Percentiles rank a stretch among this genome's conserved stretches.
phyloP scores from a whole-genome alignment of 2,329 filamentous ascomycete genomes.

The Alternaria viburni region DNA sequence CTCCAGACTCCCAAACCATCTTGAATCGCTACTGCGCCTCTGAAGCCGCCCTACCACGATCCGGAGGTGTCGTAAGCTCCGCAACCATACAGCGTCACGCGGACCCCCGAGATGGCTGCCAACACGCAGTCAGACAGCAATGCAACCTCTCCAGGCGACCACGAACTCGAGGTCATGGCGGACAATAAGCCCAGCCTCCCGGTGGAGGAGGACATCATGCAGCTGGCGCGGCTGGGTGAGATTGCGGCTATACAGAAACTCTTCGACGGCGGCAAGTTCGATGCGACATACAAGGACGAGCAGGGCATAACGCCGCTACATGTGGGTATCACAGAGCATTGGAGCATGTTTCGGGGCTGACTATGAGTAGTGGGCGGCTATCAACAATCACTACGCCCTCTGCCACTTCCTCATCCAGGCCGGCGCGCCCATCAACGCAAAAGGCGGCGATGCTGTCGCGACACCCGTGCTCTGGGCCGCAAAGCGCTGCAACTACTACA shows the following conservation, averaged over 20 bases:
- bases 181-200: slow-evolving; percentile 50
- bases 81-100: slow-evolving; percentile 10
- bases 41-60: neutral
- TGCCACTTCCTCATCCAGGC: slow-evolving; percentile 90
- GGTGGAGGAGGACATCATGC: slow-evolving; percentile 87
- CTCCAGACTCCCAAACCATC: neutral
- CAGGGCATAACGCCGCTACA: slow-evolving; percentile 96
- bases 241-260: slow-evolving; percentile 85
- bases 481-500: slow-evolving; percentile 95
- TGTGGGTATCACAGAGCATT: slow-evolving; percentile 59
- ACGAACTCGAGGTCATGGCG: slow-evolving; percentile 48
- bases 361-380: slow-evolving; percentile 83
- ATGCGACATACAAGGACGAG: slow-evolving; percentile 82
- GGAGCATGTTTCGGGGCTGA: slow-evolving; percentile 9
- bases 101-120: slow-evolving; percentile 38
- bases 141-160: slow-evolving; percentile 31
- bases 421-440: slow-evolving; percentile 90
- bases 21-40: neutral
- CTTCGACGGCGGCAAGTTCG: slow-evolving; percentile 81
- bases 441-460: slow-evolving; percentile 92
- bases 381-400: slow-evolving; percentile 98
- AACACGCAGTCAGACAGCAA: slow-evolving; percentile 27
- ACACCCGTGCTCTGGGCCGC: slow-evolving; percentile 97
- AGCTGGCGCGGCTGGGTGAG: slow-evolving; percentile 87
- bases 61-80: slow-evolving; percentile 8